Evolutionary conservation across 2,329 filamentous ascomycete species (phyloP), one percentile per base, ranked within the genome.

Genomic region (Cercospora beticola): DNA sequence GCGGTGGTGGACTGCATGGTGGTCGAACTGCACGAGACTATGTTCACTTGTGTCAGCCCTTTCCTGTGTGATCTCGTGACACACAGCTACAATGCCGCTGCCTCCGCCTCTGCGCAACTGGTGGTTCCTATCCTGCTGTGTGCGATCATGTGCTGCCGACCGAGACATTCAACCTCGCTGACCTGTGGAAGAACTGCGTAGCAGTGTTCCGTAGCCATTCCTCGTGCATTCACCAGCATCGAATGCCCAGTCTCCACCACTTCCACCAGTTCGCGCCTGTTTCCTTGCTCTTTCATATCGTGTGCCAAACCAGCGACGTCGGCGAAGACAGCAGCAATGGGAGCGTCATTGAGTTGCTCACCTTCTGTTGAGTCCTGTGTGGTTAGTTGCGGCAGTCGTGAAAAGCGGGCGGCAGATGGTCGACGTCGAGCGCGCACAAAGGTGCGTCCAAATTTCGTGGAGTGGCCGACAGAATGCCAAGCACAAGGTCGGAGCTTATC

Each of bases 1-100:
- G 71, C 71, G 62, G 71, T 67, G 57, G 63, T 60, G 59, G 70
- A 65, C 65, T 68, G 62, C 72, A 74, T 74, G 31, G 49, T 72
- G 71, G 66, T 64, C 68, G 70, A 71, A 60, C 65, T 65, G 65
- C 67, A 63, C 58, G 61, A 64, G 64, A 69, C 67, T 69, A 26
- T 28, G 59, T 56, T 54, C 21, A 46, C 14, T 12, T 10, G 26
- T 49, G 36, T 65, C 62, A 65, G 62, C 18, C 16, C 18, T 14
- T 14, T 64, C 36, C 36, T 65, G 23, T 16, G 21, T 33, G n/a
- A 30, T 43, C n/a, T 28, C 14, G 31, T 57, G 18, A 16, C 52
- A 58, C 28, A 12, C 28, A 4, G 62, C 62, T 23, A 18, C 14
- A 21, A 33, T 33, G 62, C 54, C 28, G 23, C 52, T 30, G 54